Conservation (phyloP, 169 alveolate genomes). For the Cystoisospora suis region DNA sequence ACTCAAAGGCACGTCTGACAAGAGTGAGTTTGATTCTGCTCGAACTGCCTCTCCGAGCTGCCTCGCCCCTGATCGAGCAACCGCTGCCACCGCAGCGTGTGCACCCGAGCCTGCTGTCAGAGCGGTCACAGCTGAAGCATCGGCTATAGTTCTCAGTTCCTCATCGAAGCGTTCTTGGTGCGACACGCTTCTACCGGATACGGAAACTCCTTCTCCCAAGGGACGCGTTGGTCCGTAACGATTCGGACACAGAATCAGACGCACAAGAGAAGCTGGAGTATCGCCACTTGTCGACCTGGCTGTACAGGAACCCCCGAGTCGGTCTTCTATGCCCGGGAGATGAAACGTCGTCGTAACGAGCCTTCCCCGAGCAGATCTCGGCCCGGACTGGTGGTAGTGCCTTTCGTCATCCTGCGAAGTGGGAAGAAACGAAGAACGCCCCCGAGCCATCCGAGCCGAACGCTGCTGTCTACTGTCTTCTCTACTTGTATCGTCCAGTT, state of each 20-base stretch:
- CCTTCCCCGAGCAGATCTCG: too few relatives aligned
- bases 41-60: not conserved
- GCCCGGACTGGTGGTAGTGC: too few relatives aligned
- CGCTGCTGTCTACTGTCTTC: not conserved
- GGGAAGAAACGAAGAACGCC: too few relatives aligned
- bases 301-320: too few relatives aligned
- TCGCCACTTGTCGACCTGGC: too few relatives aligned
- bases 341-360: too few relatives aligned
- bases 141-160: not conserved
- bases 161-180: not conserved
- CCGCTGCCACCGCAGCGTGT: conserved; percentile 20
- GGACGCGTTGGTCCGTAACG: too few relatives aligned
- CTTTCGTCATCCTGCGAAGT: too few relatives aligned
- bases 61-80: not conserved
- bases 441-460: not conserved
- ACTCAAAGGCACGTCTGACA: conserved; percentile 3
- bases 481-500: not conserved
- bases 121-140: conserved; percentile 21
- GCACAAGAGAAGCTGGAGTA: too few relatives aligned
- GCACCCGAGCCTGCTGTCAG: not conserved
- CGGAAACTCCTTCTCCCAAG: not conserved
- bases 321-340: too few relatives aligned
- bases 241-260: too few relatives aligned
- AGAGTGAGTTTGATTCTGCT: not conserved
- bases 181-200: not conserved